A percentile compares a stretch with the other conserved stretches of the same genome.
Conservation (phyloP, 2,329 filamentous ascomycete species). For the Fusarium clavum region DNA sequence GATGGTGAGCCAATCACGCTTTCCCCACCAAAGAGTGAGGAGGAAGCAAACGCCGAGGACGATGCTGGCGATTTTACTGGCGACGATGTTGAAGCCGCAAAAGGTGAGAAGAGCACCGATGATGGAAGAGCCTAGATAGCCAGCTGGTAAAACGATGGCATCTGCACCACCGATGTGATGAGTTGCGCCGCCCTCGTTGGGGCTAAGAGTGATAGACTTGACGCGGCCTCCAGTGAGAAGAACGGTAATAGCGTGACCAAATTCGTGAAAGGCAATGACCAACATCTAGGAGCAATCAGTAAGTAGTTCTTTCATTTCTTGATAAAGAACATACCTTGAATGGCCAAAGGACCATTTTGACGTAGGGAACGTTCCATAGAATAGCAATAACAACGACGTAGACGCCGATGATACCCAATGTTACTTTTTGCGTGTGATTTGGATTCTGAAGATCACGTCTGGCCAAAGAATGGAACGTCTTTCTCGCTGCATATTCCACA, state of each 20-base stretch:
- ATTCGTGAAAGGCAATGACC: conserved; percentile 85
- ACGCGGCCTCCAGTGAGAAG: conserved; percentile 79
- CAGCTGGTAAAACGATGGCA: conserved; percentile 79
- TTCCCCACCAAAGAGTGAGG: conserved; percentile 84
- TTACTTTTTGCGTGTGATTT: conserved; percentile 76
- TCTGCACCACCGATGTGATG: conserved; percentile 79
- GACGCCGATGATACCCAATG: conserved; percentile 75
- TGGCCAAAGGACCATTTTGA: conserved; percentile 81
- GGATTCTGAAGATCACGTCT: conserved; percentile 67
- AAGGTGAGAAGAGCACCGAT: conserved; percentile 83
- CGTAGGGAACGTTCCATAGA: conserved; percentile 82
- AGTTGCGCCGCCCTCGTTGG: conserved; percentile 83
- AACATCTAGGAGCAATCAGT: conserved; percentile 69
- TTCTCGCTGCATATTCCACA: conserved; percentile 15
- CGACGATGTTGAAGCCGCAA: conserved; percentile 84
- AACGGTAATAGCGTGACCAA: conserved; percentile 79
- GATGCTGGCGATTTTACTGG: conserved; percentile 81
- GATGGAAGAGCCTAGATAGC: conserved; percentile 80
- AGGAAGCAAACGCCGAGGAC: conserved; percentile 79
- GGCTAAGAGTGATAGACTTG: conserved; percentile 79
- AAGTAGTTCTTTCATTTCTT: background rate
- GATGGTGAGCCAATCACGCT: conserved; percentile 82
- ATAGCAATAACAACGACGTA: conserved; percentile 81
- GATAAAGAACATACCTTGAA: conserved; percentile 71
- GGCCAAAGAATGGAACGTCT: conserved; percentile 48